These are phyloP conservation scores for Protea cynaroides DNA, from an alignment of 164 flowering plant species.

Conservation along the genomic window DNA sequence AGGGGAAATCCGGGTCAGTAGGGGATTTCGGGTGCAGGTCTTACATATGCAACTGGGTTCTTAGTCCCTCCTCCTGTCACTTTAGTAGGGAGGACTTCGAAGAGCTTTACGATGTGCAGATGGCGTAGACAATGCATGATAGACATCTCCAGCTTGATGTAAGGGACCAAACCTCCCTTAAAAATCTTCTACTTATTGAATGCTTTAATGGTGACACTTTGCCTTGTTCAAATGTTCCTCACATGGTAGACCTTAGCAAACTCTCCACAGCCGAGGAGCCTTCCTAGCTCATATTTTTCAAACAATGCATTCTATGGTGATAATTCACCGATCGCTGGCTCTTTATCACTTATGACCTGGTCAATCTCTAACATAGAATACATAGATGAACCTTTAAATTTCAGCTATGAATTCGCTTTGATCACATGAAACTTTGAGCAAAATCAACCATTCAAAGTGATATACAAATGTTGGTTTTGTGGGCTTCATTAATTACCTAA, in stretches of 20 bases:
- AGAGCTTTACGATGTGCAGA: slow-evolving; percentile 46
- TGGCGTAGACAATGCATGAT: slow-evolving; percentile 48
- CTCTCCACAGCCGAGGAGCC: slow-evolving; percentile 59
- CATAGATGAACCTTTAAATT: slow-evolving; percentile 25
- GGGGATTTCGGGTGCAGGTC: too few species aligned
- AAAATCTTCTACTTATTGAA: slow-evolving; percentile 43
- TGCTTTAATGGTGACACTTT: slow-evolving; percentile 56
- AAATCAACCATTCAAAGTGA: too few species aligned
- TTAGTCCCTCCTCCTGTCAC: too few species aligned
- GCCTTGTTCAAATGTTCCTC: slow-evolving; percentile 30
- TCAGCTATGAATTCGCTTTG: too few species aligned
- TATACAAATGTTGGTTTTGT: too few species aligned
- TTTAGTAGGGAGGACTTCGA: slow-evolving; percentile 55
- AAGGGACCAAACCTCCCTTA: slow-evolving; percentile 23
- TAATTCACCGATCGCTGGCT: neutral
- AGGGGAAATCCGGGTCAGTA: too few species aligned
- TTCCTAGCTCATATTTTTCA: slow-evolving; percentile 58
- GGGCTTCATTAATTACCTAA: too few species aligned
- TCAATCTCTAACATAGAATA: slow-evolving; percentile 38
- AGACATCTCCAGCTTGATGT: slow-evolving; percentile 53
- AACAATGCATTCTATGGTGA: slow-evolving; percentile 24
- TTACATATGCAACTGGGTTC: too few species aligned
- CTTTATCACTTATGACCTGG: neutral
- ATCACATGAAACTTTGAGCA: too few species aligned
- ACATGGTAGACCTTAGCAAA: too few species aligned